Evolutionary conservation across 495 filamentous ascomycete species (phyloP).

Genomic region (Aspergillus ostianus): DNA sequence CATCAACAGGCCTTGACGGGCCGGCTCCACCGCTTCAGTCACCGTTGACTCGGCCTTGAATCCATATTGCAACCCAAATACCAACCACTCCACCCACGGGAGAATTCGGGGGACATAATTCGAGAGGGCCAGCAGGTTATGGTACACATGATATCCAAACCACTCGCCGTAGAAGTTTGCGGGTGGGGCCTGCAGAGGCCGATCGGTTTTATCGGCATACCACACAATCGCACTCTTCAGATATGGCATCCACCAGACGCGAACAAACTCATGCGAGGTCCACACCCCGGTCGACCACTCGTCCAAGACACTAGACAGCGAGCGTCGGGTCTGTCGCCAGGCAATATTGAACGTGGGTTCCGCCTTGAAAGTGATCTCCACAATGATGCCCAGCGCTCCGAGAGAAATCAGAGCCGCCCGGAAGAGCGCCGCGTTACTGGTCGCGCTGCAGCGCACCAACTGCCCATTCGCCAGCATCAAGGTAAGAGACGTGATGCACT

Average conservation of each 20-base stretch:
- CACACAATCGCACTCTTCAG: slow-evolving; percentile 81
- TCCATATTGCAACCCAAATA: slow-evolving; percentile 94
- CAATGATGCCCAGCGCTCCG: slow-evolving; percentile 86
- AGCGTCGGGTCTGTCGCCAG: slow-evolving; percentile 78
- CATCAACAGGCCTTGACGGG: slow-evolving; percentile 79
- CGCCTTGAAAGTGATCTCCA: slow-evolving; percentile 81
- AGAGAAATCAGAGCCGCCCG: slow-evolving; percentile 83
- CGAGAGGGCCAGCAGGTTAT: slow-evolving; percentile 76
- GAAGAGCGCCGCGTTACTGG: slow-evolving; percentile 74
- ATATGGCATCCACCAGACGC: slow-evolving; percentile 98
- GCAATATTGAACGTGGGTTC: slow-evolving; percentile 72
- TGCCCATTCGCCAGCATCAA: slow-evolving; percentile 83
- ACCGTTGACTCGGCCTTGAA: slow-evolving; percentile 63
- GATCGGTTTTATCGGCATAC: slow-evolving; percentile 72
- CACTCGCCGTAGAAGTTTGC: slow-evolving; percentile 74
- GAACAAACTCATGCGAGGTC: slow-evolving; percentile 81
- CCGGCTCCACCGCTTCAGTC: slow-evolving; percentile 74
- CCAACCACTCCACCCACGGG: slow-evolving; percentile 87
- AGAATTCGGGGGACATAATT: slow-evolving; percentile 77
- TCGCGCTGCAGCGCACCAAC: slow-evolving; percentile 67
- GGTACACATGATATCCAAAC: slow-evolving; percentile 85
- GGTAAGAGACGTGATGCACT: slow-evolving; percentile 67
- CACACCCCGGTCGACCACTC: slow-evolving; percentile 76
- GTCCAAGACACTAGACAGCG: slow-evolving; percentile 62
- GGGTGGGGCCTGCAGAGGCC: slow-evolving; percentile 45